Evolutionary conservation across 2,329 filamentous ascomycete species (phyloP), one percentile per base, ranked within the genome.

Genomic region (Erysiphe pulchra): DNA sequence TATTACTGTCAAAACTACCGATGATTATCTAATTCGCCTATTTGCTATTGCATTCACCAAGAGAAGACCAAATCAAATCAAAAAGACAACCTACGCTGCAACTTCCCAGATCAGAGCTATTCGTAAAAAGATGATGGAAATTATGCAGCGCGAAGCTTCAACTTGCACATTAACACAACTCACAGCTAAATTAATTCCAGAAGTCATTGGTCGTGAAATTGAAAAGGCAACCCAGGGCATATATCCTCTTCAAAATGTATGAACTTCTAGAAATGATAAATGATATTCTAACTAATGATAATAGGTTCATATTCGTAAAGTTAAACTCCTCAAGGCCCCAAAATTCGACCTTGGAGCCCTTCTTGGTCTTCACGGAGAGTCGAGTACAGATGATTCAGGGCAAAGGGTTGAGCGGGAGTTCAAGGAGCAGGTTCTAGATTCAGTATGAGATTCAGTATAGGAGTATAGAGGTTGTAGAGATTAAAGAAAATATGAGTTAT

Each of bases 1-100:
- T 68, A 78, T 95, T 62, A 93, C 92, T 56, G 86, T 98, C 74
- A 95, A 95, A 82, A 95, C 90, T 60, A 95, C 90, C 65, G 90
- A 98, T 65, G 90, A 98, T 70, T 95, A 98, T 75, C 86, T 95
- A 65, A 77, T 98, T 69, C 84, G 90, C 61, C 79, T 98, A 59
- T 98, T 98, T 73, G 84, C 84, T 65, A 98, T 98, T 59, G 90
- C 83, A 59, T 98, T 98, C 76, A 98, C 90, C 69, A 95, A 95
- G 81, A 77, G 85, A 68, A 80, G 90, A 63, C 85, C 84, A 60
- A 98, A 95, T 75, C 90, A 98, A 76, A 87, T 98, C 75, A 93
- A 93, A 82, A 98, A 95, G 82, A 98, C 90, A 61, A 98, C 90
- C 64, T 98, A 98, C 64, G 90, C 90, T 58, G 80, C 80, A 55